Evolutionary conservation across 192 early-diverging fungal species (phyloP), one percentile per base, ranked within the genome.

Genomic region (Gamsiella multidivaricata): DNA sequence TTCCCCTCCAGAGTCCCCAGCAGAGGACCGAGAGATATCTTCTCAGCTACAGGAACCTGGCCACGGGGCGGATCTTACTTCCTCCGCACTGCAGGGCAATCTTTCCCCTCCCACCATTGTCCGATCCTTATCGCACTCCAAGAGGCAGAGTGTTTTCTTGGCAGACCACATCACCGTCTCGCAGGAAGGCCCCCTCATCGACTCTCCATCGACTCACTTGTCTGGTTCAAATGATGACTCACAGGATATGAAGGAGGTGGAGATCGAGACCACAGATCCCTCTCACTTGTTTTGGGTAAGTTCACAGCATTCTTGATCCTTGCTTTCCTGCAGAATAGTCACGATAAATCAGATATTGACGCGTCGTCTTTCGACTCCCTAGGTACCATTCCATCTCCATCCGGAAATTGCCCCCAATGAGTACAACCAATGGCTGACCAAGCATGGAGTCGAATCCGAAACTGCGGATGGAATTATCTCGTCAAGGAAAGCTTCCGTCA

Each of bases 321-420:
- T 46, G 5, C 45, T 46, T 46, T 9, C 45, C 45, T n/a, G 10
- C n/a, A n/a, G n/a, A n/a, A n/a, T n/a, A n/a, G n/a, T n/a, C n/a
- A n/a, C n/a, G n/a, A n/a, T n/a, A n/a, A n/a, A n/a, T n/a, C n/a
- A n/a, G n/a, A n/a, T n/a, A n/a, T n/a, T n/a, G n/a, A n/a, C n/a
- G n/a, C n/a, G n/a, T n/a, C n/a, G n/a, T n/a, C n/a, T n/a, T n/a
- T n/a, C n/a, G n/a, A n/a, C n/a, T n/a, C n/a, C n/a, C n/a, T 59
- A 78, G 74, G 74, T 78, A 45, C 81, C 81, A 22, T 78, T 79
- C 51, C 81, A 83, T 75, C 68, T 83, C 5, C 81, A 83, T 41
- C 81, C 81, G 20, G 81, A 83, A 43, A 83, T 83, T 52, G 81
- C 81, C 23, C 81, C 81, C 25, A 83, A 83, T 41, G 81, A 83